Conservation (phyloP, 2,329 filamentous ascomycete genomes). For the Xylariales sp. region DNA sequence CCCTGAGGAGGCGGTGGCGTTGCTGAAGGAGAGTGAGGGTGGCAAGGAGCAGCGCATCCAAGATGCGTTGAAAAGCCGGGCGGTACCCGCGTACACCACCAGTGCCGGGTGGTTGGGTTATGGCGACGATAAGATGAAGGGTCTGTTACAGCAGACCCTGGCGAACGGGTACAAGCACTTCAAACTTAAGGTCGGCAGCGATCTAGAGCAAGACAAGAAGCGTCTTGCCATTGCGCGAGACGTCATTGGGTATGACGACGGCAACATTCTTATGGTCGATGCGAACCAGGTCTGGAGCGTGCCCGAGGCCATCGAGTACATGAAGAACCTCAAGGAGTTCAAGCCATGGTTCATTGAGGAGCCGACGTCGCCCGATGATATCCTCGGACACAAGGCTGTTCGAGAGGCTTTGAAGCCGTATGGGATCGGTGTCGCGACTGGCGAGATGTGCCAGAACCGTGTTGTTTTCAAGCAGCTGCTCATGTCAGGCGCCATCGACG, state of each 20-base stretch:
- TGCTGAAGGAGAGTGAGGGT: slow-evolving; percentile 61
- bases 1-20: slow-evolving; percentile 70
- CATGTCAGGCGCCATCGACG: slow-evolving; percentile 72
- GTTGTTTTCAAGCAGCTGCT: slow-evolving; percentile 93
- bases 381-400: slow-evolving; percentile 82
- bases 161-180: slow-evolving; percentile 76
- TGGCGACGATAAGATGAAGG: slow-evolving; percentile 79
- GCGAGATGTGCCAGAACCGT: slow-evolving; percentile 94
- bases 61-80: slow-evolving; percentile 67
- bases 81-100: slow-evolving; percentile 88
- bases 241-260: slow-evolving; percentile 76
- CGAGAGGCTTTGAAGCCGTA: slow-evolving; percentile 71
- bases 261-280: slow-evolving; percentile 86
- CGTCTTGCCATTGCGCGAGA: slow-evolving; percentile 70
- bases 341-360: slow-evolving; percentile 95
- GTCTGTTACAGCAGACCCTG: slow-evolving; percentile 68
- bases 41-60: slow-evolving; percentile 67
- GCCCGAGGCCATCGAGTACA: slow-evolving; percentile 81
- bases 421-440: slow-evolving; percentile 80
- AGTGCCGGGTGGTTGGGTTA: slow-evolving; percentile 91
- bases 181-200: slow-evolving; percentile 83
- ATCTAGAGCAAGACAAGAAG: slow-evolving; percentile 65
- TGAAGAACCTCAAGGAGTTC: slow-evolving; percentile 76
- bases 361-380: slow-evolving; percentile 84
- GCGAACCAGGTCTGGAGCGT: slow-evolving; percentile 93